Base-by-base conservation (phyloP, 805 yeast genomes). In the Kodamaea leandrae region DNA sequence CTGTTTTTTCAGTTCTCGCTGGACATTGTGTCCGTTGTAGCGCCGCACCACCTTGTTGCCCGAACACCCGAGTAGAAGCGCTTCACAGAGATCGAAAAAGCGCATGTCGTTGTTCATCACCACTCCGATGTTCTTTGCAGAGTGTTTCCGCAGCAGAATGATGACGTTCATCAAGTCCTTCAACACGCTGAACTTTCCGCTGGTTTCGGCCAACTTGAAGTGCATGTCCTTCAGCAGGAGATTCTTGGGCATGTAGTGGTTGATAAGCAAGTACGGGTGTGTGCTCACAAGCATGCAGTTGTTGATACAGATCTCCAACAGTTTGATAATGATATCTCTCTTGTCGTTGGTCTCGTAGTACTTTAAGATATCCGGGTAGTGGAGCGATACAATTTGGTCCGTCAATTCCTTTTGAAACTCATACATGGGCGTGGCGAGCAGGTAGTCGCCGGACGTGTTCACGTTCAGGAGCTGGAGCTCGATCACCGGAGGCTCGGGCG, bases 321-420 rank as follows among this genome's bases (percentile, higher is more conserved):
- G 82, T 54, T 86, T 86, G n/a, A 80, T 68, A 26, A 85, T 76
- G 20, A 86, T 77, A 12, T 68, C 73, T 4, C 63, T 59, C 29
- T 64, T 63, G 47, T 71, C 74, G 43, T 72, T 65, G 37, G 78
- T 68, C 57, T 88, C 95, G 55, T 86, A 89, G 58, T 83, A 90
- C 61, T 88, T 82, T 51, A 91, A 68, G 43, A 91, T 88, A 57
- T 90, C 98, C 24, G 91, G 80, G 58, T 90, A 91, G 62, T 91
- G 98, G 29, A 89, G 68, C 1, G 96, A 86, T 9, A 91, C 86
- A 21, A 93, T 89, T 57, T 89, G 96, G 60, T 91, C 96, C 8
- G 90, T 86, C 39, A 91, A 71, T 53, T 89, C 93, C 53, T 82
- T 83, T 58, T 91, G 98, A 50, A 86, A 86, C 47, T 84, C 87